These are phyloP conservation scores for Naematelia encephala DNA, from an alignment of 768 basidiomycete species.

Conservation along the genomic window DNA sequence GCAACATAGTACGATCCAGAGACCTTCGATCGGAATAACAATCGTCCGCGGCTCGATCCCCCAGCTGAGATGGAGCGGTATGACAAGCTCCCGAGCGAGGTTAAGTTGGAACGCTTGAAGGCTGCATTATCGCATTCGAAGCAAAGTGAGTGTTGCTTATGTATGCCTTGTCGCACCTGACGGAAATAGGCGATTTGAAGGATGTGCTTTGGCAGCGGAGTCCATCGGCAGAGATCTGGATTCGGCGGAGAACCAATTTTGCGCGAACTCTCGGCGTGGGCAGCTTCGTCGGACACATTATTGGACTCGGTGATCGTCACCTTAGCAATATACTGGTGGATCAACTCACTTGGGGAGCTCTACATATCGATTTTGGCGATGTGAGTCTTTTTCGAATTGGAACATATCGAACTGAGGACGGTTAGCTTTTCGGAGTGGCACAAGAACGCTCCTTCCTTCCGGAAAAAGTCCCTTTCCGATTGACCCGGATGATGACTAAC, in stretches of 20 bases:
- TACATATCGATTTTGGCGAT: constrained; percentile 52
- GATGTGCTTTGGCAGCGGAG: constrained; percentile 48
- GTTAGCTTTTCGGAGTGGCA: constrained; percentile 45
- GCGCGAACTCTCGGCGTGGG: constrained; percentile 45
- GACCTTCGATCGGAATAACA: constrained; percentile 23
- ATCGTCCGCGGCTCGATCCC: constrained; percentile 26
- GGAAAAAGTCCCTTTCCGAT: constrained; percentile 53
- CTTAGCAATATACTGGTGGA: constrained; percentile 49
- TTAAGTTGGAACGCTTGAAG: constrained; percentile 40
- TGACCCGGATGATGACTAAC: constrained; percentile 52
- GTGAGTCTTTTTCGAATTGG: constrained; percentile 25
- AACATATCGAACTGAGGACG: background rate
- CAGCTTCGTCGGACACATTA: constrained; percentile 51
- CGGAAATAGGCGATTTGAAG: constrained; percentile 41
- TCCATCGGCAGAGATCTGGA: constrained; percentile 47
- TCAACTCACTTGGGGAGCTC: constrained; percentile 41
- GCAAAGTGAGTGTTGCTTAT: constrained; percentile 31
- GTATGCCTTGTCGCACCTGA: constrained; percentile 3
- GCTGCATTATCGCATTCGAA: constrained; percentile 41
- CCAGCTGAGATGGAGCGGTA: constrained; percentile 40
- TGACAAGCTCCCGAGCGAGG: constrained; percentile 35
- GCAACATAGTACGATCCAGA: constrained; percentile 34
- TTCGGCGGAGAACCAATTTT: constrained; percentile 46
- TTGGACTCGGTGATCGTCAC: constrained; percentile 53
- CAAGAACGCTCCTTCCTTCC: constrained; percentile 48